Evolutionary conservation across 2,329 filamentous ascomycete genomes (phyloP), one percentile per base, ranked within the genome.

Genomic region (Trichophaea hybrida): DNA sequence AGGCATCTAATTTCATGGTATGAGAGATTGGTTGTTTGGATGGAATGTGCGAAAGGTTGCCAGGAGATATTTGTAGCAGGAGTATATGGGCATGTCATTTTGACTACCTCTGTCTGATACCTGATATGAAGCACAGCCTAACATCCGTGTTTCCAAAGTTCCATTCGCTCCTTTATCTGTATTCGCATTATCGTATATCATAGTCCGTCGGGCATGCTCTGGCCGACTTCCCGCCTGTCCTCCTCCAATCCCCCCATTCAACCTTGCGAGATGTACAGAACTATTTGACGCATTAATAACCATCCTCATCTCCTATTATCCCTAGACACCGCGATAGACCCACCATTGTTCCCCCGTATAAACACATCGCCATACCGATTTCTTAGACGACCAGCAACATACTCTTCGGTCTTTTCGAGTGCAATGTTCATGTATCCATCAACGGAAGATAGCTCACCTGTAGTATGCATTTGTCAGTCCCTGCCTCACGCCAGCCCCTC

Each of bases 361-460:
- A 85, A 85, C 4, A 82, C 81, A 74, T 85, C 82, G 0, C 82
- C 82, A 70, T 83, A 85, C 61, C 74, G 80, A 62, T 80, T 74
- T 62, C 78, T 75, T 59, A 80, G 70, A 66, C 79, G 77, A 34
- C 82, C 82, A 12, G 32, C 34, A 67, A 96, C 85, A 68, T 84
- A 89, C 74, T 98, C 93, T 66, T 88, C 84, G 17, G 89, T 94
- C 75, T 95, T 93, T 74, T 98, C 93, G 34, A 98, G 80, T 10
- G 93, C 91, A 72, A 98, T 96, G 75, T 98, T 98, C 93, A 98
- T 98, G 75, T 97, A 98, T 56, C 93, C 93, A 73, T 98, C 93
- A 54, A 98, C 91, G 0, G 90, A 95, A 72, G 97, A 90, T 40
- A 97, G 80, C 72, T 96, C 89, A 68, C 93, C 91, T 96, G 64